A percentile compares a stretch with the other conserved stretches of the same genome.
Conservation (phyloP, 2,329 filamentous ascomycete species). For the Beauveria rudraprayagi region DNA sequence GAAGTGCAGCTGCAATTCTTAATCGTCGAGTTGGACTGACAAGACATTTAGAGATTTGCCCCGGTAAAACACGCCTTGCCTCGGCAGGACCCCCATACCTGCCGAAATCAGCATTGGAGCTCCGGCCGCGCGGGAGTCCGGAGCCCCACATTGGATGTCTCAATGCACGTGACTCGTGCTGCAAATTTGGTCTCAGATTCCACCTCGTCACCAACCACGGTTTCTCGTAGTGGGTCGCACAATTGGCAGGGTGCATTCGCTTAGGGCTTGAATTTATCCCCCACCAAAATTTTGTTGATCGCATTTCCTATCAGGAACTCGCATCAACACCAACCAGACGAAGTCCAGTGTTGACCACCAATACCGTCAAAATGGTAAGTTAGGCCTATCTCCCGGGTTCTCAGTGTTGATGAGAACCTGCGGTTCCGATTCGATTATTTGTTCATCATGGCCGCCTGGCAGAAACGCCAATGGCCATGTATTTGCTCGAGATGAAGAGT, state of each 20-base stretch:
- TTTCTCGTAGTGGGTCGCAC: conserved; percentile 8
- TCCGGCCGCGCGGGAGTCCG: neutral
- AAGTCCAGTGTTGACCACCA: conserved; percentile 34
- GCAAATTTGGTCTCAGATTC: neutral
- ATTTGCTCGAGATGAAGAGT: conserved; percentile 49
- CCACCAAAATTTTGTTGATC: conserved; percentile 28
- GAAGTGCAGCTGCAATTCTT: neutral
- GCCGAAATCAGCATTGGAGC: neutral
- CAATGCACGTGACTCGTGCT: neutral
- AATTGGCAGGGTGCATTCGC: conserved; percentile 16
- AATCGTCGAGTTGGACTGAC: neutral
- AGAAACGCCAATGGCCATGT: conserved; percentile 33
- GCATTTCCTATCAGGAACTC: conserved; percentile 14
- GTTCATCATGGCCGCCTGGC: conserved; percentile 17
- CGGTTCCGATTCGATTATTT: neutral
- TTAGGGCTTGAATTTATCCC: conserved; percentile 35
- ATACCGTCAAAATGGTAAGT: conserved; percentile 64
- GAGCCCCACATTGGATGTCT: neutral
- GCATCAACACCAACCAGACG: conserved; percentile 27
- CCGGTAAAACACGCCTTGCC: conserved; percentile 4
- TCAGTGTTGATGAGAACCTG: neutral
- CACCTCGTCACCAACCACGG: conserved; percentile 12
- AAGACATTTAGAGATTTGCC: neutral
- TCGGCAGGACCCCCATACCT: conserved; percentile 7
- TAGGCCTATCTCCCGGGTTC: conserved; percentile 29